Evolutionary conservation across 768 basidiomycete species (phyloP).

Genomic region (Trametes coccinea): DNA sequence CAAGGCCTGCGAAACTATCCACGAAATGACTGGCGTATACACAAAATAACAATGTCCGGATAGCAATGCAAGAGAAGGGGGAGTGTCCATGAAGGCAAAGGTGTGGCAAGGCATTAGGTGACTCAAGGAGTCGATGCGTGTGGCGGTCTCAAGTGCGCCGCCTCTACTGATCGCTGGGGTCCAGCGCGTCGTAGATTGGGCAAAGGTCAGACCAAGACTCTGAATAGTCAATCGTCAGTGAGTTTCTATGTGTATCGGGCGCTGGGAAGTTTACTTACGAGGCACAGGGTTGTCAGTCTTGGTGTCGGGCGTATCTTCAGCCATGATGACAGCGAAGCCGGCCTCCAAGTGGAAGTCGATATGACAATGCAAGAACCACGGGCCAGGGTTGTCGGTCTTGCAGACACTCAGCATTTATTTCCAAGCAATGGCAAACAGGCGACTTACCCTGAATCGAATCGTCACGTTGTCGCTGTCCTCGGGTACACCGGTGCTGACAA

Average conservation of each 20-base stretch:
- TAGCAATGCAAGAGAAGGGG: no score
- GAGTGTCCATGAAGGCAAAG: no score
- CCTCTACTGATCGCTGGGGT: conserved; percentile 10
- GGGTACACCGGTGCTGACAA: conserved; percentile 23
- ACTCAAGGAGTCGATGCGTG: no score
- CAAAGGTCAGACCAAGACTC: conserved; percentile 18
- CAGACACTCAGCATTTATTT: background rate
- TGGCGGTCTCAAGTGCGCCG: no score
- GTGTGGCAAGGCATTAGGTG: no score
- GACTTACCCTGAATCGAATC: conserved; percentile 27
- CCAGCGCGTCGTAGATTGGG: conserved; percentile 15
- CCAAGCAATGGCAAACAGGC: no score
- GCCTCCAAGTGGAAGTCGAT: conserved; percentile 76
- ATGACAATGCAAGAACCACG: conserved; percentile 83
- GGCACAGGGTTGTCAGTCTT: conserved; percentile 18
- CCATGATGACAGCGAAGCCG: conserved; percentile 45
- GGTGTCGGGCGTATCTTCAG: conserved; percentile 35
- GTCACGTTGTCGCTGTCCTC: conserved; percentile 24
- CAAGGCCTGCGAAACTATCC: no score
- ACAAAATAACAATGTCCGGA: no score
- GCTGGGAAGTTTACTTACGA: background rate
- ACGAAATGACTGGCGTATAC: no score
- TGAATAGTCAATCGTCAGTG: background rate
- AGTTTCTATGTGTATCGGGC: no score
- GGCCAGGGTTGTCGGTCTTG: conserved; percentile 82